These are phyloP conservation scores for Populus nigra DNA, from an alignment of 345 rosid species.

Conservation along the genomic window DNA sequence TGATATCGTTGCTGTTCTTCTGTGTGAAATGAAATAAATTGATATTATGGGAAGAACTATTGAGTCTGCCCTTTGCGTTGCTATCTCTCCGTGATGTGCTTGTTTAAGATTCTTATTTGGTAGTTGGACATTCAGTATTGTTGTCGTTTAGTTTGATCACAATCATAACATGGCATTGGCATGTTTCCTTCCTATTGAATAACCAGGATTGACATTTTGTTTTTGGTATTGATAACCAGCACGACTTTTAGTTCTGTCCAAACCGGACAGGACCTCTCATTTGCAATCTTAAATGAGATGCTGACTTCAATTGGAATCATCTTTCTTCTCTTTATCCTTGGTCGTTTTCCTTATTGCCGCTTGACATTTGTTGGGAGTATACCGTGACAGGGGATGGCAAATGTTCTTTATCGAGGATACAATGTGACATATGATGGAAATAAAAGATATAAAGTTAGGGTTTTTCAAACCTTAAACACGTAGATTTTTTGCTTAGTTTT, in stretches of 20 bases:
- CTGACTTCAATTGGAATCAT: too few species aligned
- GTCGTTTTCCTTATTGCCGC: neutral
- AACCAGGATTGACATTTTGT: neutral
- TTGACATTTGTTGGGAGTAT: neutral
- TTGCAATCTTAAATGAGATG: too few species aligned
- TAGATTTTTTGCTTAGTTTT: too few species aligned
- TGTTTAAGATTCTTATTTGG: neutral
- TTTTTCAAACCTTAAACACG: too few species aligned
- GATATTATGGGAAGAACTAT: neutral
- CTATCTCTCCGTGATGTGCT: neutral
- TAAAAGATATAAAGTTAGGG: too few species aligned
- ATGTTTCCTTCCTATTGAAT: neutral
- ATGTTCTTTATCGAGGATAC: neutral
- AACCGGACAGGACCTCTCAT: too few species aligned
- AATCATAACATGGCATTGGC: neutral
- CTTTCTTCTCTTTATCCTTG: neutral
- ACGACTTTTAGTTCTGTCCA: neutral
- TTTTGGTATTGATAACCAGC: neutral
- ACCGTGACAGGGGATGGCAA: neutral
- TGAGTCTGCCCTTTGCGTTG: neutral
- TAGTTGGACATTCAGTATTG: neutral
- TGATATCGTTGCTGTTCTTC: conserved; percentile 30
- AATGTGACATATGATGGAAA: too few species aligned
- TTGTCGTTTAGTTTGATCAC: neutral
- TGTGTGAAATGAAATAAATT: conserved; percentile 28